Base-by-base conservation (phyloP, 2,329 filamentous ascomycete species). In the Sporothrix pallida region DNA sequence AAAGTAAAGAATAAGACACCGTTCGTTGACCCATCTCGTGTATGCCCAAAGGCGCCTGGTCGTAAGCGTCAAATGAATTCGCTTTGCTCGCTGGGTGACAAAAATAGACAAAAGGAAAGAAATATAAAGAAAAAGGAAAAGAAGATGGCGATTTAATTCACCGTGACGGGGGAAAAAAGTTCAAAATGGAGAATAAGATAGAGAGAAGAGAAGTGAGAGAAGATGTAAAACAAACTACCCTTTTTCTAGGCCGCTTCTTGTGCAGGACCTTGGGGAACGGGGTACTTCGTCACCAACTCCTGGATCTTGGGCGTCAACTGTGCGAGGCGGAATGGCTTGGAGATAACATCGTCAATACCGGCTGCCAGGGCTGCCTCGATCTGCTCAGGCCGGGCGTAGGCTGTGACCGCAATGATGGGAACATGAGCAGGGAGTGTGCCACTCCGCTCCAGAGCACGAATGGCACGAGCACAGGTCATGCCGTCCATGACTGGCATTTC, bases 401-500 rank as follows among this genome's bases (percentile, higher is more conserved):
- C 93, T 52, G 92, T 95, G n/a, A 93, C 91, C n/a, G 91, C 92
- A 77, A 94, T 92, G 77, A 93, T 92, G 2, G 92, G 91, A n/a
- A 93, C 88, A 78, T 93, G 91, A 69, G 85, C 83, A 20, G 86
- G 84, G 67, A 93, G 87, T 46, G 85, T 87, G 23, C 89, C 89
- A 71, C 88, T 84, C 68, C 82, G 83, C 79, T 95, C 91, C 20
- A 93, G 83, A 74, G 91, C 87, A 20, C 93, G 87, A 71, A 95
- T 94, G 74, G 84, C 87, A 58, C 87, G 85, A 13, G 92, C 90
- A 76, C 92, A 93, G 1, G 91, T 91, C 81, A 93, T 88, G 50
- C 93, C 93, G 78, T 95, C 92, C 92, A 94, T 94, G 60, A 94
- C 87, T 0, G 92, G 81, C 92, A 95, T 95, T 78, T 94, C 92